Percentiles rank a stretch among this genome's conserved stretches.
Conservation (phyloP, 176 grass and related monocot species). For the Triticum turgidum region DNA sequence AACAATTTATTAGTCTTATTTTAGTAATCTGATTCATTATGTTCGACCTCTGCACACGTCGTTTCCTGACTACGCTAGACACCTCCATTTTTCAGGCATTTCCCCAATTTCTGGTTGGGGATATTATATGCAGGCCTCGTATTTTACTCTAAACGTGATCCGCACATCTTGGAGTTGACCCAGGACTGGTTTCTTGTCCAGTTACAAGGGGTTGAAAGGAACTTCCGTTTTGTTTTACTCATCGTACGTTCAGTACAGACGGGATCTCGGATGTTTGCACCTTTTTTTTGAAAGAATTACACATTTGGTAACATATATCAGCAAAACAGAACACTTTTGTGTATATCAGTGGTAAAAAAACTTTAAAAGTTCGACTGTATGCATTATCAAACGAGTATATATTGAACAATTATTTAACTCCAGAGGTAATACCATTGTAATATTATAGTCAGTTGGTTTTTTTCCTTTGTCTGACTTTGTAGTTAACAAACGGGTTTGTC, state of each 20-base stretch:
- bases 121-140: not conserved
- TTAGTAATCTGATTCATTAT: not conserved
- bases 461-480: not conserved
- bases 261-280: too few species aligned
- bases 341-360: not conserved
- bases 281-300: too few species aligned
- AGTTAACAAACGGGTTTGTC: not conserved
- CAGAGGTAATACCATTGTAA: not conserved
- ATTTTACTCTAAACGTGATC: not conserved
- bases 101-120: not conserved
- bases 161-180: not conserved
- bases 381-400: too few species aligned
- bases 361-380: too few species aligned
- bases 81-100: not conserved
- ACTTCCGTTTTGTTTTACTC: not conserved
- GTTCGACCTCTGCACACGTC: not conserved
- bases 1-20: not conserved
- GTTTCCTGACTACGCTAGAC: not conserved
- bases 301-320: not conserved
- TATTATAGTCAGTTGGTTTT: conserved; percentile 15
- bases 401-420: too few species aligned
- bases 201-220: not conserved
- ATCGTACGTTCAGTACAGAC: not conserved
- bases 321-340: not conserved
- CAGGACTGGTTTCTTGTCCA: conserved; percentile 17